Evolutionary conservation across 2,329 filamentous ascomycete species (phyloP).

Genomic region (Gnomoniopsis sp.): DNA sequence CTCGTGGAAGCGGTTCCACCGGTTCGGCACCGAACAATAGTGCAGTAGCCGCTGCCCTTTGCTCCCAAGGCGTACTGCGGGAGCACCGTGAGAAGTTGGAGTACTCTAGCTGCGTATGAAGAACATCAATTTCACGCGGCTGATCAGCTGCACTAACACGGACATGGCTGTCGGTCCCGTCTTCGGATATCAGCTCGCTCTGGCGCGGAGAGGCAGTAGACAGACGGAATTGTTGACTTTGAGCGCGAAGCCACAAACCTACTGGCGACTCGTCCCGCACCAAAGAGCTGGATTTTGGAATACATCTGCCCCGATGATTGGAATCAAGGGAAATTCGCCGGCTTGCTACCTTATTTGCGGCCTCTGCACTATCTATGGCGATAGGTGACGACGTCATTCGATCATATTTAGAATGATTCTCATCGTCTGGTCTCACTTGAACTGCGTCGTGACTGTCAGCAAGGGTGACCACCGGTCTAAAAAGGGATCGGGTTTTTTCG

Average conservation of each 20-base stretch:
- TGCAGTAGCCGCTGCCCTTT: neutral
- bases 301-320: neutral
- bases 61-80: neutral
- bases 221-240: conserved; percentile 8
- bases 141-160: neutral
- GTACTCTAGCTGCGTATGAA: neutral
- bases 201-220: conserved; percentile 1
- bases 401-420: neutral
- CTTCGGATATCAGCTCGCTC: conserved; percentile 4
- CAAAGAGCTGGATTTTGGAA: conserved; percentile 11
- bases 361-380: neutral
- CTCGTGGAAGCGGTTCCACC: neutral
- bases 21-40: neutral
- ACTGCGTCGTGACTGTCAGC: neutral
- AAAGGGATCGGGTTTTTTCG: neutral
- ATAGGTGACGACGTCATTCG: conserved; percentile 9
- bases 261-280: conserved; percentile 15
- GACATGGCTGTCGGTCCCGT: neutral
- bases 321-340: conserved; percentile 8
- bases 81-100: neutral
- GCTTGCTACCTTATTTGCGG: neutral
- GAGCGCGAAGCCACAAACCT: conserved; percentile 15
- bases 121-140: too few species aligned
- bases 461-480: neutral
- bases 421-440: neutral